Percentiles rank a stretch among this genome's conserved stretches.
Evolutionary conservation across 2,329 filamentous ascomycete species (phyloP).

Genomic region (Chrysosporium queenslandicum): DNA sequence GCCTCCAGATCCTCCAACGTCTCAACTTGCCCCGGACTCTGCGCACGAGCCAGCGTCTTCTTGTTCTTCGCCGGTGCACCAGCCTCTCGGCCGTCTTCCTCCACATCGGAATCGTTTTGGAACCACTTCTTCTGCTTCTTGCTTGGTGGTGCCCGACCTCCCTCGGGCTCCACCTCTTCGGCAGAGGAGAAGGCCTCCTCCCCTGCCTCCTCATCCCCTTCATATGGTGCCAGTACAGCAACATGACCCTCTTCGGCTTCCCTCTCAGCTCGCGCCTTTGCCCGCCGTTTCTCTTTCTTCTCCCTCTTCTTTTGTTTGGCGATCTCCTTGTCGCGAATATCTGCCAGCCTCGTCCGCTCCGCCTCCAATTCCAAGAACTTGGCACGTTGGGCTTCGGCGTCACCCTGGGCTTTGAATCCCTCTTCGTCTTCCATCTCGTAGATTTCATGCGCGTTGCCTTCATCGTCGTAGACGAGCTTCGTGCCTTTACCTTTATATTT

Average conservation of each 20-base stretch:
- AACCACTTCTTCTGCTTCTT: conserved; percentile 37
- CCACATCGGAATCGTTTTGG: conserved; percentile 22
- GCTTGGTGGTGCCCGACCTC: conserved; percentile 23
- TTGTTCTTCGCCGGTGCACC: conserved; percentile 16
- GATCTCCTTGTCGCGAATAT: conserved; percentile 70
- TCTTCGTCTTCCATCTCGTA: conserved; percentile 85
- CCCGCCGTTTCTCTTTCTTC: conserved; percentile 39
- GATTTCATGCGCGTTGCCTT: conserved; percentile 70
- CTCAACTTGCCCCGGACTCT: conserved; percentile 28
- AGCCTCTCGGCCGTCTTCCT: conserved; percentile 11
- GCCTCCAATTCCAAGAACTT: conserved; percentile 70
- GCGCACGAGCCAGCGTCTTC: conserved; percentile 20
- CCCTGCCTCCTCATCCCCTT: conserved; percentile 14
- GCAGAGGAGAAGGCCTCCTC: conserved; percentile 15
- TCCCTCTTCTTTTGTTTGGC: conserved; percentile 60
- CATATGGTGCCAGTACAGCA: conserved; percentile 27
- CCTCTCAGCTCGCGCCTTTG: conserved; percentile 29
- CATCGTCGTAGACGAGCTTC: conserved; percentile 85
- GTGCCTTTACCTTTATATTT: conserved; percentile 80
- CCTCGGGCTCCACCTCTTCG: conserved; percentile 13
- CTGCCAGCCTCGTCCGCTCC: conserved; percentile 60
- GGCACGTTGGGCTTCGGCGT: conserved; percentile 63
- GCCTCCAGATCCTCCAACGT: conserved; percentile 42
- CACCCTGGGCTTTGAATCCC: conserved; percentile 63
- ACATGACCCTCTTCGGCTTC: conserved; percentile 26